Base-by-base conservation (phyloP, 139 green algal species). In the Diplosphaera chodatii region DNA sequence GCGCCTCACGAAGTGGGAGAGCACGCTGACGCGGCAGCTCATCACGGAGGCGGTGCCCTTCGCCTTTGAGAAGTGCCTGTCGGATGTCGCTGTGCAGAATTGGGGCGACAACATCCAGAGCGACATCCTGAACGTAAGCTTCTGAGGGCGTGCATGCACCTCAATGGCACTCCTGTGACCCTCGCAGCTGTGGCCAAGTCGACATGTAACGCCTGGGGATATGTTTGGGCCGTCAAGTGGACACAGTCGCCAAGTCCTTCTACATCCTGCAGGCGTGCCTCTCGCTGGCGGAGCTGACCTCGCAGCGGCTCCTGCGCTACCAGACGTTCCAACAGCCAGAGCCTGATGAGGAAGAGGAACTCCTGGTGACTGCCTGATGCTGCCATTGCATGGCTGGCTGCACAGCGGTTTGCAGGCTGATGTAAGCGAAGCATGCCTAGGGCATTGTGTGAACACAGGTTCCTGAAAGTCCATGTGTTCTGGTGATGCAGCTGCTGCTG, bases 21-120 rank as follows among this genome's bases (percentile, higher is more conserved):
- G 59, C 0, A 37, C 25, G 3, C 70, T 72, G 37, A 55, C 77
- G 29, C 62, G 63, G 66, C 70, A 41, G 21, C 64, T 88, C 16
- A 73, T 84, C 0, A 74, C 68, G 3, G 82, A 88, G 25, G 62
- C 63, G 8, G 69, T 81, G 62, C 69, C 55, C 0, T 30, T 27
- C 25, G 74, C 63, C 27, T 76, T 88, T 59, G 70, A 79, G 16
- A 86, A 88, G 82, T 83, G 78, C 33, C 21, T 86, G 21, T 40
- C 73, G 6, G 76, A 86, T 28, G 40, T 66, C 2, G 68, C 72
- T 2, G 32, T 83, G 21, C 56, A 63, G n/a, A 74, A 76, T 27
- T 83, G 76, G 71, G n/a, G 33, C 5, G 56, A 70, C 15, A 31
- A 76, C n/a, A 67, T 86, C 33, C 73, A 83, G 21, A 4, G 22